phyloP scores from a whole-genome alignment of 179 eudicot genomes.

The Drosera spatulata region DNA sequence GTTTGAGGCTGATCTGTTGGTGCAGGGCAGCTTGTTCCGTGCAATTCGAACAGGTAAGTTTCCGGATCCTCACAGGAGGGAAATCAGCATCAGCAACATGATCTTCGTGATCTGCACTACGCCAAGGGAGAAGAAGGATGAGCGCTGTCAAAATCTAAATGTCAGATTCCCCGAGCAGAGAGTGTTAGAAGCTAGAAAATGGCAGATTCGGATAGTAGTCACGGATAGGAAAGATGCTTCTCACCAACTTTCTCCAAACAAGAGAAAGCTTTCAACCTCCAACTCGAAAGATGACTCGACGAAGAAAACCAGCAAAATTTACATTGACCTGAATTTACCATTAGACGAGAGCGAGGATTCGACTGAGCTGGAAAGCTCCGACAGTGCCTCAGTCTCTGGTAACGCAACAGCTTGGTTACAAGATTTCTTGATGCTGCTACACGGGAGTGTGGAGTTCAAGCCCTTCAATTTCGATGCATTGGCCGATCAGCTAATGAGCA shows the following conservation, averaged over 20 bases:
- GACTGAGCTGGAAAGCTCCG: slow-evolving; percentile 11
- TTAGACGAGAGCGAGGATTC: slow-evolving; percentile 37
- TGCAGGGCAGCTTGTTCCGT: slow-evolving; percentile 47
- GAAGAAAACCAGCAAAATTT: slow-evolving; percentile 22
- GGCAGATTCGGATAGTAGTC: slow-evolving; percentile 55
- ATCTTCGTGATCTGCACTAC: slow-evolving; percentile 41
- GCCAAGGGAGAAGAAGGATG: slow-evolving; percentile 14
- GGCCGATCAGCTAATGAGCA: slow-evolving; percentile 35
- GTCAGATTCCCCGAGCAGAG: slow-evolving; percentile 54
- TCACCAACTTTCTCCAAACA: slow-evolving; percentile 13
- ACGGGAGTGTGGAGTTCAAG: slow-evolving; percentile 50
- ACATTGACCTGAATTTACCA: slow-evolving; percentile 73
- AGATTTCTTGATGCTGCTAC: slow-evolving; percentile 38
- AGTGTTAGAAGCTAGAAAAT: slow-evolving; percentile 49
- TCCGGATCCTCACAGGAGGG: slow-evolving; percentile 59
- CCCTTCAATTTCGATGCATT: slow-evolving; percentile 63
- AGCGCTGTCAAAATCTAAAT: slow-evolving; percentile 16
- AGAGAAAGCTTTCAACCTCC: slow-evolving; percentile 36
- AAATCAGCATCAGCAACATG: slow-evolving; percentile 35
- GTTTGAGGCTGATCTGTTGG: slow-evolving; percentile 55
- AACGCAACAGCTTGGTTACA: slow-evolving; percentile 47
- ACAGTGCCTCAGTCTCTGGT: slow-evolving; percentile 25
- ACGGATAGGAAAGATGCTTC: slow-evolving; percentile 15
- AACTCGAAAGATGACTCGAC: slow-evolving; percentile 10
- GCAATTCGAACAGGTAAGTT: slow-evolving; percentile 75